phyloP scores from a whole-genome alignment of 1,284 basidiomycete genomes.

The Ustilago lituana region DNA sequence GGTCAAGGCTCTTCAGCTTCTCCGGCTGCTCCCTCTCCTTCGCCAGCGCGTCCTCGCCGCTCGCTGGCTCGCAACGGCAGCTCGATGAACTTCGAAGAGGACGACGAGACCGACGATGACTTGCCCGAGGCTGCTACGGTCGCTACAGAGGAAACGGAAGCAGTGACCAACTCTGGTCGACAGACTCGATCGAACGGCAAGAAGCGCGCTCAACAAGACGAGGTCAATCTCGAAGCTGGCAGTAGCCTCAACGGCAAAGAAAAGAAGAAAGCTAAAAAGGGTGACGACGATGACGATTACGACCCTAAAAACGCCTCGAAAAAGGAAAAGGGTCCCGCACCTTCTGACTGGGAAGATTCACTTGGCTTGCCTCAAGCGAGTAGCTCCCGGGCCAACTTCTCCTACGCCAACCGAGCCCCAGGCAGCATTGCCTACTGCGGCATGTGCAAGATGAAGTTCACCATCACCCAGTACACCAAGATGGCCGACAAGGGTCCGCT shows the following conservation, averaged over 20 bases:
- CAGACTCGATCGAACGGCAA: constrained; percentile 58
- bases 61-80: constrained; percentile 28
- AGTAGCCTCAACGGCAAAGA: constrained; percentile 71
- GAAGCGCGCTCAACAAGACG: constrained; percentile 21
- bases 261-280: constrained; percentile 41
- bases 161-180: constrained; percentile 63
- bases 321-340: constrained; percentile 70
- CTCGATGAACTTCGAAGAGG: constrained; percentile 69
- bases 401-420: constrained; percentile 68
- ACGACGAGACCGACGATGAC: constrained; percentile 76
- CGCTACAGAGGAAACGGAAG: constrained; percentile 33
- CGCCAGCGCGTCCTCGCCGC: constrained; percentile 12
- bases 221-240: constrained; percentile 64
- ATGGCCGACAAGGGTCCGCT: constrained; percentile 38
- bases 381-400: constrained; percentile 71
- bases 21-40: constrained; percentile 12
- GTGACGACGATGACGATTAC: constrained; percentile 66
- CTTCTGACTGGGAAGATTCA: constrained; percentile 70
- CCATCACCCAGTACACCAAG: constrained; percentile 76
- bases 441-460: constrained; percentile 84
- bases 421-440: constrained; percentile 86
- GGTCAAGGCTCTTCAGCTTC: constrained; percentile 35
- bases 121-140: constrained; percentile 67
- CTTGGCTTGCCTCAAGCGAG: constrained; percentile 56
- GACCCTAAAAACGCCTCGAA: constrained; percentile 71